Percentiles rank a stretch among this genome's conserved stretches.
Conservation (phyloP, 2,329 filamentous ascomycete genomes). For the Conoideocrella luteorostrata region DNA sequence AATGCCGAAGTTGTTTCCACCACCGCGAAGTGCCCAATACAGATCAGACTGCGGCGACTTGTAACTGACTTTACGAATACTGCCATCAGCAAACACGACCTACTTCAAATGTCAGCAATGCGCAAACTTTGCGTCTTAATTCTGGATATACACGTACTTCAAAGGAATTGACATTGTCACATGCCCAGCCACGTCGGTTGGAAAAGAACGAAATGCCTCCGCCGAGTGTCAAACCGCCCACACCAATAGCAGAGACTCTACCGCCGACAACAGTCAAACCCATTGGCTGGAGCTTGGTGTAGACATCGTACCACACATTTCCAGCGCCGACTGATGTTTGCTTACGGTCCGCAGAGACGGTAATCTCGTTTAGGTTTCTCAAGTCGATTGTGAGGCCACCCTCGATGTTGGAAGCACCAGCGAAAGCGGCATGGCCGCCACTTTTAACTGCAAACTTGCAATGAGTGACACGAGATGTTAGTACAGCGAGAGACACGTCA, state of each 20-base stretch:
- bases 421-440: constrained; percentile 26
- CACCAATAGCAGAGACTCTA: constrained; percentile 16
- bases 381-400: constrained; percentile 23
- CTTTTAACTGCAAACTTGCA: constrained; percentile 27
- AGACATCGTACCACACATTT: constrained; percentile 17
- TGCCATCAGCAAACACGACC: constrained; percentile 39
- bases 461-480: constrained; percentile 17
- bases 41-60: constrained; percentile 39
- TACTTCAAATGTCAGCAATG: constrained; percentile 7
- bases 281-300: constrained; percentile 11
- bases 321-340: constrained; percentile 15
- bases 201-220: constrained; percentile 19
- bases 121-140: background rate
- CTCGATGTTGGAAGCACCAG: constrained; percentile 21
- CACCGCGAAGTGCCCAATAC: constrained; percentile 51
- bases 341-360: constrained; percentile 11
- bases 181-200: constrained; percentile 16
- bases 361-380: constrained; percentile 16
- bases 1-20: constrained; percentile 52
- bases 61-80: constrained; percentile 33
- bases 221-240: constrained; percentile 19
- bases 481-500: constrained; percentile 21
- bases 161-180: constrained; percentile 16
- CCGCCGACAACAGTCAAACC: constrained; percentile 18
- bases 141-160: constrained; percentile 9